Conservation (phyloP, 805 yeast genomes). For the Candida germanica region DNA sequence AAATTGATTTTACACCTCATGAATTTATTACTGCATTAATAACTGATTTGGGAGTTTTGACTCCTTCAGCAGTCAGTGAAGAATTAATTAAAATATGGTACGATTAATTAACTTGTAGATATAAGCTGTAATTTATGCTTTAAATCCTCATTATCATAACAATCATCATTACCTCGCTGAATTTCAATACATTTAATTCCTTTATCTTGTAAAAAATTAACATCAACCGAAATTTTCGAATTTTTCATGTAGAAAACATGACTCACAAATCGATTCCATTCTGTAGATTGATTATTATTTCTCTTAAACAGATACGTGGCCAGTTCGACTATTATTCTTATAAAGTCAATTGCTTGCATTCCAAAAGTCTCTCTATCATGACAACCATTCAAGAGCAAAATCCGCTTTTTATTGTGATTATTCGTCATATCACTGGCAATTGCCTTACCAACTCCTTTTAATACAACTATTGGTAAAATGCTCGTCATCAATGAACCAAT, state of each 20-base stretch:
- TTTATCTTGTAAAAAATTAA: conserved; percentile 29
- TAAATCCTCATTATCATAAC: conserved; percentile 44
- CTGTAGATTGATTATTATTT: conserved; percentile 10
- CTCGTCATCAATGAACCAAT: conserved; percentile 91
- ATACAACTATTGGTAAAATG: conserved; percentile 70
- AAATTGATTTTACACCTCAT: conserved; percentile 92
- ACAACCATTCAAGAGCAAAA: conserved; percentile 70
- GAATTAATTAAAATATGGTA: conserved; percentile 98
- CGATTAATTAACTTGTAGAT: conserved; percentile 45
- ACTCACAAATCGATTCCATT: conserved; percentile 52
- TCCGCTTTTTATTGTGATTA: conserved; percentile 36
- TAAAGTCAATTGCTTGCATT: conserved; percentile 57
- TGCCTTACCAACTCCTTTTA: conserved; percentile 71
- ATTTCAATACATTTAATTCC: conserved; percentile 51
- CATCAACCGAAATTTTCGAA: conserved; percentile 51
- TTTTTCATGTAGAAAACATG: conserved; percentile 56
- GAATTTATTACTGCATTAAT: conserved; percentile 92
- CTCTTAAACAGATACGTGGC: conserved; percentile 47
- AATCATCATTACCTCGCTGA: conserved; percentile 20
- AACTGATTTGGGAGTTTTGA: conserved; percentile 93
- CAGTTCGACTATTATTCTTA: conserved; percentile 54
- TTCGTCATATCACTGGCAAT: conserved; percentile 29
- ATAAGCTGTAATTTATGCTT: conserved; percentile 20
- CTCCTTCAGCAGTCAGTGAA: conserved; percentile 98
- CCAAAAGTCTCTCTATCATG: conserved; percentile 78